Evolutionary conservation across 129 eudicot species (phyloP).

Genomic region (Tagetes erecta): DNA sequence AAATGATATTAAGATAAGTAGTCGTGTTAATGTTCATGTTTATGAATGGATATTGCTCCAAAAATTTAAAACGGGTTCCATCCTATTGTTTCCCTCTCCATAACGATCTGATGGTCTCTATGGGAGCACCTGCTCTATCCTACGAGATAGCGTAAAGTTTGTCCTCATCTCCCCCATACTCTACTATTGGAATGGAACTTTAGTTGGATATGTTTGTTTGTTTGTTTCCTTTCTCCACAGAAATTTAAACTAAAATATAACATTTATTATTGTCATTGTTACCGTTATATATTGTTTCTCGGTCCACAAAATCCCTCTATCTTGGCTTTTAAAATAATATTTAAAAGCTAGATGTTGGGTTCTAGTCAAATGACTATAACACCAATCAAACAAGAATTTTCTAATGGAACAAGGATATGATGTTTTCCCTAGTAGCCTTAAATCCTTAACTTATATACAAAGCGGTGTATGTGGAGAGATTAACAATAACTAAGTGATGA

Average conservation of each 20-base stretch:
- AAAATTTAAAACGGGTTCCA: not conserved
- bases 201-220: too few relatives aligned
- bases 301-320: not conserved
- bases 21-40: not conserved
- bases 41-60: not conserved
- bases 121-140: too few relatives aligned
- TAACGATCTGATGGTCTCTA: too few relatives aligned
- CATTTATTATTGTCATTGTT: not conserved
- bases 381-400: not conserved
- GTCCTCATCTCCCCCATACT: too few relatives aligned
- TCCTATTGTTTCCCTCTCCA: not conserved
- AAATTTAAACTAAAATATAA: not conserved
- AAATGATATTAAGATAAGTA: conserved; percentile 3
- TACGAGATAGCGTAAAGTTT: too few relatives aligned
- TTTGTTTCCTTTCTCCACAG: not conserved
- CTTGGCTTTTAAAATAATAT: not conserved
- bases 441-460: not conserved
- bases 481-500: not conserved
- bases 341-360: not conserved
- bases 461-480: not conserved
- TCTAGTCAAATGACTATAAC: not conserved
- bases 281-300: not conserved
- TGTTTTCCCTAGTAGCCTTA: not conserved
- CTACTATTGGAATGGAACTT: too few relatives aligned
- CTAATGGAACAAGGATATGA: not conserved